phyloP scores from a whole-genome alignment of 345 rosid species.

The Carallia pectinifolia region DNA sequence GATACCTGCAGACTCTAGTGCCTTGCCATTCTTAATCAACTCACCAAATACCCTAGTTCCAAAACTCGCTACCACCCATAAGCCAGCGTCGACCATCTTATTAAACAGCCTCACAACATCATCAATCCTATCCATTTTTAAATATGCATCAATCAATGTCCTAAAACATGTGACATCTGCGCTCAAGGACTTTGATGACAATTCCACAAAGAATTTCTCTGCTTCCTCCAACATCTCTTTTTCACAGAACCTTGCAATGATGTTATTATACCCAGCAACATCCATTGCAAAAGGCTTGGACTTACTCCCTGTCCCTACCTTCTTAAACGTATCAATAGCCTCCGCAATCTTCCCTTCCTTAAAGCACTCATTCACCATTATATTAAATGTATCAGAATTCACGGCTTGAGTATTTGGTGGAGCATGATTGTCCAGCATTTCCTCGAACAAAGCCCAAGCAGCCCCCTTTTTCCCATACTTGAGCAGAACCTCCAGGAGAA shows the following conservation, averaged over 20 bases:
- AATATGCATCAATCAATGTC: constrained; percentile 70
- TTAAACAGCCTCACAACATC: constrained; percentile 61
- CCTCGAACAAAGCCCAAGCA: constrained; percentile 70
- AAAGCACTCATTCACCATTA: constrained; percentile 93
- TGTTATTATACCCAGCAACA: constrained; percentile 74
- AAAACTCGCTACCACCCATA: constrained; percentile 86
- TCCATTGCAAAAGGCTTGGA: constrained; percentile 86
- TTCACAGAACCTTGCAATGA: constrained; percentile 70
- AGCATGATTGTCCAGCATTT: constrained; percentile 86
- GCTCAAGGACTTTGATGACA: constrained; percentile 58
- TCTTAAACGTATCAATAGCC: constrained; percentile 64
- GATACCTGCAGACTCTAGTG: constrained; percentile 55
- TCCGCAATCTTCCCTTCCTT: constrained; percentile 61
- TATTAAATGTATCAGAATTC: constrained; percentile 77
- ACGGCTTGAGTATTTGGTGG: constrained; percentile 77
- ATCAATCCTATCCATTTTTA: constrained; percentile 63
- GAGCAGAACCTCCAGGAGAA: constrained; percentile 73
- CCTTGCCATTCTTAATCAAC: constrained; percentile 73
- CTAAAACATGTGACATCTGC: constrained; percentile 75
- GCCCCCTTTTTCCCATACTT: constrained; percentile 63
- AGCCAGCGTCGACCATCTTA: constrained; percentile 70
- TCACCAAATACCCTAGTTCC: constrained; percentile 66
- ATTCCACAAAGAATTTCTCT: constrained; percentile 51
- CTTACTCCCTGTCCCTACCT: constrained; percentile 60
- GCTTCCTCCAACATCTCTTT: constrained; percentile 76